Conservation (phyloP, 1,284 basidiomycete genomes). For the Moesziomyces antarcticus region DNA sequence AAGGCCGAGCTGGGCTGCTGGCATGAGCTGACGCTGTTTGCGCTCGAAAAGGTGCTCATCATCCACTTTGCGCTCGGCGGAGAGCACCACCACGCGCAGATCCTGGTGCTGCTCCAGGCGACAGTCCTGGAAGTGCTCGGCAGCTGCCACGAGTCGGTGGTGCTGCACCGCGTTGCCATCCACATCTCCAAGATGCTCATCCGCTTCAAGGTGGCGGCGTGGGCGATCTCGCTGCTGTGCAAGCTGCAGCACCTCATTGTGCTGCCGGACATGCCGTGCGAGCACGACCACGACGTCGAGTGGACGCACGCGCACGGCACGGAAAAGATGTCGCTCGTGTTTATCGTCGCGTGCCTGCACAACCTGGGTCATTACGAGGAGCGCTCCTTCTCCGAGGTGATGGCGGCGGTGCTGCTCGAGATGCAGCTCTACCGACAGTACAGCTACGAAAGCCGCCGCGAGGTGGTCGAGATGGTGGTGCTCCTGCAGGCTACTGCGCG, state of each 20-base stretch:
- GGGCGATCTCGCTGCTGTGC: slow-evolving; percentile 1
- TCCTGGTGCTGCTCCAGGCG: slow-evolving; percentile 1
- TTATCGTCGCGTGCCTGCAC: slow-evolving; percentile 8
- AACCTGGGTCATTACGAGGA: slow-evolving; percentile 2
- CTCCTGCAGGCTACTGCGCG: background rate
- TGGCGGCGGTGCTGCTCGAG: slow-evolving; percentile 3
- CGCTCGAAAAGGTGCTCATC: slow-evolving; percentile 1
- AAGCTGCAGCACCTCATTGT: slow-evolving; percentile 8
- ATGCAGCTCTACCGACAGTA: slow-evolving; percentile 5
- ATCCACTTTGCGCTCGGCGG: slow-evolving; percentile 4
- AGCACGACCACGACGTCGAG: slow-evolving; percentile 5
- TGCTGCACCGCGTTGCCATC: background rate
- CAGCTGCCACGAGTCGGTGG: background rate
- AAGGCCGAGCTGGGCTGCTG: slow-evolving; percentile 4
- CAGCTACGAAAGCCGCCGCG: background rate
- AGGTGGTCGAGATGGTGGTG: slow-evolving; percentile 4
- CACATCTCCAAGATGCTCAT: slow-evolving; percentile 6
- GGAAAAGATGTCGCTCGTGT: slow-evolving; percentile 3
- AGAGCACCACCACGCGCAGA: slow-evolving; percentile 1
- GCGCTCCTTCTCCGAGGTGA: slow-evolving; percentile 6
- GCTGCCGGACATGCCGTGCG: slow-evolving; percentile 3
- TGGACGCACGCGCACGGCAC: slow-evolving; percentile 1
- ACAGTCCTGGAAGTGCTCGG: slow-evolving; percentile 2
- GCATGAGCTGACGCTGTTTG: slow-evolving; percentile 5
- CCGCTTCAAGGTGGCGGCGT: background rate